phyloP scores from a whole-genome alignment of 2,329 filamentous ascomycete species.

The Thermoascus crustaceus region DNA sequence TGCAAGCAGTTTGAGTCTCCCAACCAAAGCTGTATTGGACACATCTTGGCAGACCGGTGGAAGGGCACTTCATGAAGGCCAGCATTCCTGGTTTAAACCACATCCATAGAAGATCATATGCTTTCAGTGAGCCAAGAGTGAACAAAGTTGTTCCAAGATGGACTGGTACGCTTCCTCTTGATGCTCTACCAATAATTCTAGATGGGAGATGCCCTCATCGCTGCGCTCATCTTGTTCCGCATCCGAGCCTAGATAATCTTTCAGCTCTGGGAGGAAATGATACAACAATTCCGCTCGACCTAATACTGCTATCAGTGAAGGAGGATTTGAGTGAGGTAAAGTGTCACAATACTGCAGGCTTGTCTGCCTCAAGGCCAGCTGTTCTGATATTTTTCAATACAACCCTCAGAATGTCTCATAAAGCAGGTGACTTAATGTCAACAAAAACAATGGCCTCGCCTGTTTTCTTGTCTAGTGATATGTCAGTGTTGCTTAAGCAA shows the following conservation, averaged over 20 bases:
- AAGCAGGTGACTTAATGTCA: conserved; percentile 18
- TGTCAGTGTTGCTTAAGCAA: background rate
- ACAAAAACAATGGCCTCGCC: conserved; percentile 8
- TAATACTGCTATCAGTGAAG: conserved; percentile 5
- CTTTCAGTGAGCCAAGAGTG: conserved; percentile 16
- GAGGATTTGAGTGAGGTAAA: background rate
- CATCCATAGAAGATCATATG: conserved; percentile 23
- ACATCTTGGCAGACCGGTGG: conserved; percentile 7
- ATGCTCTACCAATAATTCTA: conserved; percentile 10
- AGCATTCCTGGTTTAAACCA: conserved; percentile 23
- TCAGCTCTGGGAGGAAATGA: conserved; percentile 9
- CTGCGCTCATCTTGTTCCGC: conserved; percentile 1
- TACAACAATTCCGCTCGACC: conserved; percentile 10
- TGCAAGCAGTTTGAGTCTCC: conserved; percentile 8
- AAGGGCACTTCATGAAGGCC: conserved; percentile 13
- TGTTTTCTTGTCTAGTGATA: background rate
- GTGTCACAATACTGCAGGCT: conserved; percentile 12
- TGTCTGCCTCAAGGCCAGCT: conserved; percentile 14
- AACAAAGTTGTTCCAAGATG: conserved; percentile 8
- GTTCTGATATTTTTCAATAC: conserved; percentile 16
- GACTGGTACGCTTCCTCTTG: conserved; percentile 7
- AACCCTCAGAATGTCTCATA: conserved; percentile 16
- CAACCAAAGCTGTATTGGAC: conserved; percentile 10
- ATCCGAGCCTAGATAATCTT: conserved; percentile 3
- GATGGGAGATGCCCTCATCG: conserved; percentile 4